Base-by-base conservation (phyloP, 176 grass and related monocot species). In the Triticum turgidum region DNA sequence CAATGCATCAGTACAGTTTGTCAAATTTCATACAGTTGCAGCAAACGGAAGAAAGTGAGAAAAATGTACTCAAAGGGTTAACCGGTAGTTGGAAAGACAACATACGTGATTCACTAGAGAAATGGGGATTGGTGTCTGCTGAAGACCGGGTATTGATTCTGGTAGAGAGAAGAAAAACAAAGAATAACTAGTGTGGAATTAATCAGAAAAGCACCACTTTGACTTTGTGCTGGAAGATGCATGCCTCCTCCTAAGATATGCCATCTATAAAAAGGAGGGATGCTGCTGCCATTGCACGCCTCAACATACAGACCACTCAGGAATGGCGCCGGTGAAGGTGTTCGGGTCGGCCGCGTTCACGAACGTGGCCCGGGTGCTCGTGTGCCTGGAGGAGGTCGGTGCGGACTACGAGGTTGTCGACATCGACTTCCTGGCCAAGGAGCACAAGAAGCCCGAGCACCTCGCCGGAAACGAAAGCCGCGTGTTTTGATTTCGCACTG, bases 301-400 rank as follows among this genome's bases (percentile, higher is more conserved):
- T 11, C 24, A 76, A 10, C 39, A 13, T 4, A 51, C 42, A 29
- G 4, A 2, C 42, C 4, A 0, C 44, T 18, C 1, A 32, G 25
- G 3, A 20, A 76, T 76, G 80, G 21, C 30, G 69, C 66, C 65
- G 5, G 59, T 89, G 77, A 93, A 88, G 79, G 29, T 93, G 14
- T 93, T 91, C 61, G 89, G 92, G 20, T 30, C 21, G 49, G 13
- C 41, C 1, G 15, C 41, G 66, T 82, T 84, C 21, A 71, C 82
- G 6, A 87, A 82, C 21, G 81, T 88, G 33, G 66, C 42, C 4
- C 86, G 83, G 0, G 86, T 91, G 86, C 70, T 86, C 4, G 29
- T 93, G 86, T 90, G 82, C 79, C 79, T 91, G 66, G 86, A 93
- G 86, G 92, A 93, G 78, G 83, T 83, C 2, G 83, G 66, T 4